Evolutionary conservation across 345 rosid species (phyloP), one percentile per base, ranked within the genome.

Genomic region (Lagerstroemia speciosa): DNA sequence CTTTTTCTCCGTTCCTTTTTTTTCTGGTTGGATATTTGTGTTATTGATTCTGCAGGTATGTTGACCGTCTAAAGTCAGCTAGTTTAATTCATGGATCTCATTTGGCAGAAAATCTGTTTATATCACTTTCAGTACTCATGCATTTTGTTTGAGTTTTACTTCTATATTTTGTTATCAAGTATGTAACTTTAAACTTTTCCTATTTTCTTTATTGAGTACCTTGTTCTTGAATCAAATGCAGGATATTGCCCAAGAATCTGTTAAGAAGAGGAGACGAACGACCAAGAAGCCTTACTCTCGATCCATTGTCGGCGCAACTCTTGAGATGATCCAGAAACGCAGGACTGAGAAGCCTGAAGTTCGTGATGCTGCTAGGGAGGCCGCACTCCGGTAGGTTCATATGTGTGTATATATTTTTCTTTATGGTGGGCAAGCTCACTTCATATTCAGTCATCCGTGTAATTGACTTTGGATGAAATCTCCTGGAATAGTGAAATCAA

Each of bases 281-380:
- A 71, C 87, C 53, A 89, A 82, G 78, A 89, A 84, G 70, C 89
- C 91, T n/a, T 86, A 89, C 64, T 89, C 89, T 1, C 79, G 94
- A 75, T 89, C 91, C 29, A 86, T 88, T 62, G 91, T 88, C 3
- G 93, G 91, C 71, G 89, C 87, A 12, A 84, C 91, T 26, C 71
- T 88, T 82, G 93, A 86, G 72, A 85, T 88, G 7, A 88, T 88
- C 22, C 87, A 88, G 77, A 88, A 84, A 76, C 83, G 68, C 66
- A 80, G 86, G 69, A 52, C 89, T 20, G 89, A 88, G 81, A 88
- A 88, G 57, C 89, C 88, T 15, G 89, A 88, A 76, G 88, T 88
- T 22, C 79, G 89, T 8, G 88, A 86, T 79, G 89, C 88, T 70
- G 91, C 91, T 0, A 62, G 89, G 6, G 88, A 86, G 64, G 87